phyloP scores from a whole-genome alignment of 352 stramenopile genomes.

The Phytophthora tentaculata region DNA sequence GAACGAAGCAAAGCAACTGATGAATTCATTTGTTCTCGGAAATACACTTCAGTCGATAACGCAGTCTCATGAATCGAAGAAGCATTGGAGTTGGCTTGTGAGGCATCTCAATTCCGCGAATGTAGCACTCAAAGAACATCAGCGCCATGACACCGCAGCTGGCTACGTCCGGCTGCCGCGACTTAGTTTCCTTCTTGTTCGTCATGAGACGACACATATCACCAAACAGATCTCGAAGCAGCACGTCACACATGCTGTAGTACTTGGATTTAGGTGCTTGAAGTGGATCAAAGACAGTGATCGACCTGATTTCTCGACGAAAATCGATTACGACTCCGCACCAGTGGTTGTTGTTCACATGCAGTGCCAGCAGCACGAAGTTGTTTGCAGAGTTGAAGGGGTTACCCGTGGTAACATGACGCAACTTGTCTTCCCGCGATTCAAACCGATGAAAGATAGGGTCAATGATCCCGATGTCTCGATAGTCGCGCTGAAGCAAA shows the following conservation, averaged over 20 bases:
- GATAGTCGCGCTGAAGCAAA: too few species aligned
- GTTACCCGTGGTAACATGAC: background rate
- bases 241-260: background rate
- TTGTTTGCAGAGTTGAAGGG: background rate
- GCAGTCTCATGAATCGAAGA: too few species aligned
- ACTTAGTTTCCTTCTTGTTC: background rate
- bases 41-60: too few species aligned
- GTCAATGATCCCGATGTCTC: too few species aligned
- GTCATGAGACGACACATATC: background rate
- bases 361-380: background rate
- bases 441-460: too few species aligned
- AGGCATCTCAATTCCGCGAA: too few species aligned
- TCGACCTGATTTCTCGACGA: background rate
- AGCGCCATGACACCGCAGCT: conserved; percentile 1
- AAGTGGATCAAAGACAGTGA: background rate
- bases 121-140: too few species aligned
- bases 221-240: background rate
- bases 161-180: too few species aligned
- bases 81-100: too few species aligned
- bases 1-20: too few species aligned
- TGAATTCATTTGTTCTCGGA: too few species aligned
- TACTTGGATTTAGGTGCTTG: too few species aligned
- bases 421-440: background rate
- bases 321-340: background rate
- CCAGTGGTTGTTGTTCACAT: background rate